Base-by-base conservation (phyloP, 805 yeast genomes). In the Candida alai region DNA sequence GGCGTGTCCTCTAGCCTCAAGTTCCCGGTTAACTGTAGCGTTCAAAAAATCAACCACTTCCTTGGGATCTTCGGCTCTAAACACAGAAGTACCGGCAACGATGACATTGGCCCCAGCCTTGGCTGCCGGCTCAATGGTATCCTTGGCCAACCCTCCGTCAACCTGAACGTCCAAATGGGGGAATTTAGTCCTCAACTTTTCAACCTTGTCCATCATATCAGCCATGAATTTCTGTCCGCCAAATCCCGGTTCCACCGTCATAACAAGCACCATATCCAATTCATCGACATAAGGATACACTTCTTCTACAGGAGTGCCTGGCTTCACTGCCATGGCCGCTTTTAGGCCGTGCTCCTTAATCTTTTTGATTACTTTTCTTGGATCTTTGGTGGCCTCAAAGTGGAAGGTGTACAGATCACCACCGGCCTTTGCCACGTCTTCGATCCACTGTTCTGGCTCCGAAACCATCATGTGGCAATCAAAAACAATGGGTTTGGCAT, bases 381-480 rank as follows among this genome's bases (percentile, higher is more conserved):
- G 95, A 45, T 86, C 78, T 48, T 80, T 70, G 22, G 96, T 84
- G 19, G 96, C 83, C 64, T 93, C 98, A 60, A 80, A 83, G 65
- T 93, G 98, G 74, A 93, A 93, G 8, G 97, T 89, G 60, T 86
- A 93, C 59, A 84, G 95, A 58, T 87, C 94, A 31, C 96, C 97
- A 37, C 97, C 97, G 28, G 89, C 90, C 45, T 81, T 76, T 28
- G 94, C 97, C 49, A 93, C 80, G 42, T 84, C 94, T 32, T 76
- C 83, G 37, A 93, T 93, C 97, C 97, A 93, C 54, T 80, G 78
- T 55, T 85, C 95, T 11, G 98, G 98, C 37, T 72, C 65, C 15
- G 88, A 69, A 25, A 93, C 97, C 98, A 93, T 93, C 96, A 93
- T 89, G 63, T 93, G 98, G 62, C 97, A 90, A 59, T 93, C 98